A percentile compares a stretch with the other conserved stretches of the same genome.
Conservation (phyloP, 331 rosid species). For the Erythrophleum ivorense region DNA sequence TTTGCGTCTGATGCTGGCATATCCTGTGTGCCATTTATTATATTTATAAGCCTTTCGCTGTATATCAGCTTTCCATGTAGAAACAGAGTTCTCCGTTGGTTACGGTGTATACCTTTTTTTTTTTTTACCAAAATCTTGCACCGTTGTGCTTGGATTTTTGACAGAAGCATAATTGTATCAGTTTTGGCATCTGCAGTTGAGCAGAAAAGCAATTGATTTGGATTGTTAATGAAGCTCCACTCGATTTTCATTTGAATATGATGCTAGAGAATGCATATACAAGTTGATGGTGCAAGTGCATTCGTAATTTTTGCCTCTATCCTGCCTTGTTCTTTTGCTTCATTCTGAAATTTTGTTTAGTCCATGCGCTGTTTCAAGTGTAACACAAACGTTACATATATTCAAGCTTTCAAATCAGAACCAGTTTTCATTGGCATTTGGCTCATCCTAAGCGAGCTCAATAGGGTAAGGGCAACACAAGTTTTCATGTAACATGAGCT, state of each 20-base stretch:
- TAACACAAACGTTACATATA: neutral
- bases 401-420: neutral
- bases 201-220: conserved; percentile 7
- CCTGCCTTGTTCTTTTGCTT: neutral
- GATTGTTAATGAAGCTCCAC: neutral
- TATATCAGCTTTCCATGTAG: neutral
- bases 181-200: neutral
- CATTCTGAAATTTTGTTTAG: neutral
- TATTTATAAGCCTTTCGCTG: neutral
- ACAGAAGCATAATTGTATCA: neutral
- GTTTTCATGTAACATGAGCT: neutral
- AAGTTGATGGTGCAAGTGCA: neutral
- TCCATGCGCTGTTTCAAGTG: neutral
- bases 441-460: neutral
- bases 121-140: neutral
- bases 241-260: neutral
- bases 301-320: neutral
- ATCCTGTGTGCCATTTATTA: neutral
- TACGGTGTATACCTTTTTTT: neutral
- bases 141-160: neutral
- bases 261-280: neutral
- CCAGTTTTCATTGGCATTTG: neutral
- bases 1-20: neutral
- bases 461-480: neutral
- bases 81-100: neutral